Base-by-base conservation (phyloP, 2,329 filamentous ascomycete genomes). In the Trichoderma asperellum region DNA sequence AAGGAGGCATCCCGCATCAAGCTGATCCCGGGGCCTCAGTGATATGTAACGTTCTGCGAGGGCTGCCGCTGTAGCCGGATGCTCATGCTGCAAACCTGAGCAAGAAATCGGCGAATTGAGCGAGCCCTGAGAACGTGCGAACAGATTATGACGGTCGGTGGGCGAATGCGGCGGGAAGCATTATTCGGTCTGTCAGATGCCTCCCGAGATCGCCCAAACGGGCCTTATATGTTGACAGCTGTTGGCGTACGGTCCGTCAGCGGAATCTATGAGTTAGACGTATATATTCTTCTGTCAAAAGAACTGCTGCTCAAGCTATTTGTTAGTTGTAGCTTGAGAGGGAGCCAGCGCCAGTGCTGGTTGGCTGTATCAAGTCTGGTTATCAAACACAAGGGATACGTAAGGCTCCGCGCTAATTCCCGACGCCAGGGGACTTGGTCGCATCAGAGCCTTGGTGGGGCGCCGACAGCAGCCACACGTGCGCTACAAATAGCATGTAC, bases 1-100 rank as follows among this genome's bases (percentile, higher is more conserved):
- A 81, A 76, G 84, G 79, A 85, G 87, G 85, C 87, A 89, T 88
- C 79, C 85, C 85, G 84, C 79, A 73, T 75, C 71, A 68, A 70
- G 63, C 43, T 57, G 65, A 62, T 37, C 52, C 47, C 52, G 34
- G 37, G 55, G 37, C 56, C 27, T 43, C 37, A 21, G 57, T 18
- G 14, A 52, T 55, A 68, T 64, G 68, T 66, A 68, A 67, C 56
- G 66, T 64, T 71, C 37, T 71, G 68, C 11, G 37, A 52, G 68
- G 68, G 72, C 68, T 70, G 72, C 70, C 70, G 70, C 60, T 56
- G 70, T 59, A 52, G 69, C 68, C 59, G 70, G 71, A 56, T 69
- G 69, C 68, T 71, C 73, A 74, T 75, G 71, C 72, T 73, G 73
- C 57, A 70, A 56, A 35, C 40, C 24, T 27, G 40, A 52, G 61